Base-by-base conservation (phyloP, 192 early-diverging fungal species). In the Dissophora globulifera region DNA sequence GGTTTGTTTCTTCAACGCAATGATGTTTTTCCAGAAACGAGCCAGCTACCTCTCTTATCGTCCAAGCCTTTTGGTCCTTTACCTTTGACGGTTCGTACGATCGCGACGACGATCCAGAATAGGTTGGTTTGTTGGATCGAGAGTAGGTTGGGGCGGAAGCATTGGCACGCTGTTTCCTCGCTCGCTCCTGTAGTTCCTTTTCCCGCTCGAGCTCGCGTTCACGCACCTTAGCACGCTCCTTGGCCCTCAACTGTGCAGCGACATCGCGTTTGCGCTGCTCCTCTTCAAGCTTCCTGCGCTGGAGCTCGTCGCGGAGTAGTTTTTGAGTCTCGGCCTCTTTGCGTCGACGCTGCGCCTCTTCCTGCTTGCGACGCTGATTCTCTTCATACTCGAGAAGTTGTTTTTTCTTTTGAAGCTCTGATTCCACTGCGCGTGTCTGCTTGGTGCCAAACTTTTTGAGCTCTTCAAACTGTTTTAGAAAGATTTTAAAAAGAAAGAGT, bases 391-490 rank as follows among this genome's bases (percentile, higher is more conserved):
- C 63, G 5, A 67, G 17, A 19, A 62, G 63, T 16, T 55, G 50
- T 16, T 62, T 50, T 20, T 76, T 76, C 38, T 76, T 76, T 61
- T 76, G 58, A 22, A 76, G 63, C 22, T 76, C 72, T 9, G 58
- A 32, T 29, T 76, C 72, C 16, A 58, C 33, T 6, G 63, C 72
- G 3, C 72, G 72, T 23, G 26, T 67, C 30, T 50, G 63, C 16
- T 76, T 76, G 5, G 72, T 76, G 10, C 72, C 72, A 20, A 76
- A 47, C 40, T 67, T 76, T 51, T 50, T 48, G 51, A 76, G 72
- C 23, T 76, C 64, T 27, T 76, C 72, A 35, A 76, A 76, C 72
- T 76, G 46, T n/a, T n/a, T n/a, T n/a, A n/a, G n/a, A n/a, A n/a
- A n/a, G n/a, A n/a, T n/a, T n/a, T n/a, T n/a, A n/a, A n/a, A n/a